These are phyloP conservation scores for Ustilago shanxiensis DNA, from an alignment of 1,284 basidiomycete genomes.

Conservation along the genomic window DNA sequence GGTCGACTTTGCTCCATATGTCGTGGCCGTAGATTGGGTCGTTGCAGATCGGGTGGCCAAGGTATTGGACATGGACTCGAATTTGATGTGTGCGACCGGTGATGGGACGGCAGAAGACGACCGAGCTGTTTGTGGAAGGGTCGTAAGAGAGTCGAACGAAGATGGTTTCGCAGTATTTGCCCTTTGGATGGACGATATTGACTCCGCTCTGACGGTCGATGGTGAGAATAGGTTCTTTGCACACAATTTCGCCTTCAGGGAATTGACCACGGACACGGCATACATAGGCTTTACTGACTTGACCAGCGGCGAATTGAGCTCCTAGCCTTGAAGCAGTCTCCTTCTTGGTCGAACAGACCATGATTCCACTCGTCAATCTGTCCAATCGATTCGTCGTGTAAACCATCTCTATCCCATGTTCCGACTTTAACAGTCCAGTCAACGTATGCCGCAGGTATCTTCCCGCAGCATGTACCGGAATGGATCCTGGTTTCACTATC, in stretches of 20 bases:
- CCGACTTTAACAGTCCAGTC: slow-evolving; percentile 85
- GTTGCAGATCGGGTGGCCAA: slow-evolving; percentile 88
- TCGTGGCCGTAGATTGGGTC: slow-evolving; percentile 71
- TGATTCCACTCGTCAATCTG: slow-evolving; percentile 92
- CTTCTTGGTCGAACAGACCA: slow-evolving; percentile 88
- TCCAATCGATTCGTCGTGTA: slow-evolving; percentile 95
- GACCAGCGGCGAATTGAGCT: slow-evolving; percentile 73
- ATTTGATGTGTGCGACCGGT: slow-evolving; percentile 85
- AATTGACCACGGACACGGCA: slow-evolving; percentile 50
- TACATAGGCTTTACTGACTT: slow-evolving; percentile 76
- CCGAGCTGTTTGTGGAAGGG: slow-evolving; percentile 82
- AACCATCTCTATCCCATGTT: slow-evolving; percentile 84
- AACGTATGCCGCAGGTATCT: slow-evolving; percentile 72
- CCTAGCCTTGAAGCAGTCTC: slow-evolving; percentile 79
- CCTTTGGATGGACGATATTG: slow-evolving; percentile 78
- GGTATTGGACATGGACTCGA: slow-evolving; percentile 93
- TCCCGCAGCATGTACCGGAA: slow-evolving; percentile 68
- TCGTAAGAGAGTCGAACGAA: slow-evolving; percentile 91
- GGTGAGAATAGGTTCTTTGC: slow-evolving; percentile 88
- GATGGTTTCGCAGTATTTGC: slow-evolving; percentile 81
- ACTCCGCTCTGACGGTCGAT: slow-evolving; percentile 95
- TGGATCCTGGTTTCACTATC: slow-evolving; percentile 74
- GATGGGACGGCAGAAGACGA: slow-evolving; percentile 80
- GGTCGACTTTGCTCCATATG: slow-evolving; percentile 65
- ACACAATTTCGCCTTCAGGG: slow-evolving; percentile 80